Base-by-base conservation (phyloP, 768 basidiomycete species). In the Leccinum rimulosum region DNA sequence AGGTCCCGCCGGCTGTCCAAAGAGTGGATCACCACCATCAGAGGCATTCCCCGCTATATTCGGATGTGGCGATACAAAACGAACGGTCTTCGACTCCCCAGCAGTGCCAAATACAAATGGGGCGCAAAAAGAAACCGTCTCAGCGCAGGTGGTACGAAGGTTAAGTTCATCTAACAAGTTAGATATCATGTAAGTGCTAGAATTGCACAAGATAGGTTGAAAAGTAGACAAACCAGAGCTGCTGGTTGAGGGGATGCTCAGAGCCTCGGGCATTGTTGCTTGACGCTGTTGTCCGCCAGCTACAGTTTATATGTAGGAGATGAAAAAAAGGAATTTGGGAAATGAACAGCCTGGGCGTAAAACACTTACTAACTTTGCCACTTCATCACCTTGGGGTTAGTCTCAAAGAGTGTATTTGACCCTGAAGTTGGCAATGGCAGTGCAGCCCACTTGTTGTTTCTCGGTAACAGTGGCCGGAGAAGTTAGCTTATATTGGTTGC, bases 1-100 rank as follows among this genome's bases (percentile, higher is more conserved):
- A 7, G 83, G 70, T 52, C 76, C 79, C 52, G 74, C 79, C 52
- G 74, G 65, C 61, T 82, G 82, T 8, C 87, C 89, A 68, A 92
- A 91, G 19, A 86, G 68, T 17, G 81, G 77, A 12, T 75, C 74
- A 27, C 80, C 75, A 4, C 74, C 72, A 48, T 83, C 80, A 65
- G 82, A 79, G 38, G 80, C 68, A 54, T 70, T 72, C 11, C 64
- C 11, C 31, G 31, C 64, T 3, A 76, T 68, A 36, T 67, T 70
- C n/a, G 58, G 53, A n/a, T 64, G 36, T 30, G 68, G 68, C 22
- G 76, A 64, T 43, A 72, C 77, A 50, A 78, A 79, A 43, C 69
- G 47, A 52, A 68, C 66, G 0, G 68, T 61, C 27, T 72, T 71
- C 10, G 75, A 65, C 17, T 75, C 56, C 30, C 70, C 73, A 35